Conservation (phyloP, 163 green algal species). For the Chlorella variabilis region DNA sequence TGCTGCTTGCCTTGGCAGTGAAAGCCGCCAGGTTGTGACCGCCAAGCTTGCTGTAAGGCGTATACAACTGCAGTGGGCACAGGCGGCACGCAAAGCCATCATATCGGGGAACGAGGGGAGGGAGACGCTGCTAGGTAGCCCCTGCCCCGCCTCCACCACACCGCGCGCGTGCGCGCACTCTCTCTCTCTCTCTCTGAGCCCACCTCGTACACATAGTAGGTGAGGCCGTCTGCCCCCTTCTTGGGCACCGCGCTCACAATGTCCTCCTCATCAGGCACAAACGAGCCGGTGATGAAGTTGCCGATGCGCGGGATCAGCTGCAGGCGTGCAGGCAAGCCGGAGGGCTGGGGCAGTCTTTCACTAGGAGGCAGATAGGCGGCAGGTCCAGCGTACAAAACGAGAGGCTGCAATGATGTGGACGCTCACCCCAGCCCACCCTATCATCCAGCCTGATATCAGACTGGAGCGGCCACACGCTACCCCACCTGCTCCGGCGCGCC, state of each 20-base stretch:
- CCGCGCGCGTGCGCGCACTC: not conserved
- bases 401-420: too few relatives aligned
- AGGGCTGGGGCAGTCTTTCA: too few relatives aligned
- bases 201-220: slow-evolving; percentile 72
- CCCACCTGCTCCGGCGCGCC: slow-evolving; percentile 55
- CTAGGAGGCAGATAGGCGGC: too few relatives aligned
- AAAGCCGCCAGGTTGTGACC: slow-evolving; percentile 57
- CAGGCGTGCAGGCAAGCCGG: not conserved
- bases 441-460: too few relatives aligned
- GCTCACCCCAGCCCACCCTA: too few relatives aligned
- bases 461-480: not conserved
- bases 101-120: not conserved
- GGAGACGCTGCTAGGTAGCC: too few relatives aligned
- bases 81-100: not conserved
- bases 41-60: slow-evolving; percentile 40
- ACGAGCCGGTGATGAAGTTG: slow-evolving; percentile 74
- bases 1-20: slow-evolving; percentile 64
- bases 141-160: not conserved
- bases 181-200: too few relatives aligned
- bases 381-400: too few relatives aligned
- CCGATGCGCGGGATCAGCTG: slow-evolving; percentile 64
- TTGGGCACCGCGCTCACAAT: slow-evolving; percentile 47
- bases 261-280: slow-evolving; percentile 61
- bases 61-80: not conserved
- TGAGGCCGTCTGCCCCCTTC: slow-evolving; percentile 55